Evolutionary conservation across 1,139 yeast genomes (phyloP).

Genomic region (Yamadazyma pseudoaaseri): DNA sequence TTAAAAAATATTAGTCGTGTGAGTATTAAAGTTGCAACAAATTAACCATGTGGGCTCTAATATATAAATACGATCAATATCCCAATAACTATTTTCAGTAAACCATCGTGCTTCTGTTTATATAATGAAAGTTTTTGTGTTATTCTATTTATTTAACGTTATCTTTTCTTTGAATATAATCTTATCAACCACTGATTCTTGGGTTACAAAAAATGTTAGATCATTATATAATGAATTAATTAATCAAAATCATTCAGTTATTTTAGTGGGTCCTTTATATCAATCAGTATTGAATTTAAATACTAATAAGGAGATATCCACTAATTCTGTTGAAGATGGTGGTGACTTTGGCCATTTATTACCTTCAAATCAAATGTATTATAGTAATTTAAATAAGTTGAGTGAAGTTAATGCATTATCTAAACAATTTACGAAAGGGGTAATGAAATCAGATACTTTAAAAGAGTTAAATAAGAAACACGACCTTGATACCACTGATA

Average conservation of each 20-base stretch:
- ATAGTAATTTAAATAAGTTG: slow-evolving; percentile 18
- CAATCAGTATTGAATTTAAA: slow-evolving; percentile 10
- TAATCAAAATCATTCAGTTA: slow-evolving; percentile 29
- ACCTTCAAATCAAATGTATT: slow-evolving; percentile 32
- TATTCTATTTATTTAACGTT: too few species aligned
- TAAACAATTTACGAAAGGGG: slow-evolving; percentile 15
- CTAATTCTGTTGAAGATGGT: slow-evolving; percentile 18
- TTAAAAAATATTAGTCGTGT: too few species aligned
- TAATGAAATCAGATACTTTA: slow-evolving; percentile 14
- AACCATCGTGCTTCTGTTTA: too few species aligned
- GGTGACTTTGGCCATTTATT: slow-evolving; percentile 39
- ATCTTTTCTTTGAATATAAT: slow-evolving; percentile 25
- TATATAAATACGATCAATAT: too few species aligned
- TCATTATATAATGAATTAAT: slow-evolving; percentile 25
- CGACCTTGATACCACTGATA: slow-evolving; percentile 5
- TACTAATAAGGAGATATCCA: slow-evolving; percentile 4
- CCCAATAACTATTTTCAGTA: too few species aligned
- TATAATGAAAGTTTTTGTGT: slow-evolving; percentile 2
- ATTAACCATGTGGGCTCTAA: too few species aligned
- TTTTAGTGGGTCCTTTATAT: slow-evolving; percentile 33
- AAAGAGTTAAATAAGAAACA: slow-evolving; percentile 5
- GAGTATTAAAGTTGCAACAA: too few species aligned
- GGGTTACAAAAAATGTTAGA: slow-evolving; percentile 39
- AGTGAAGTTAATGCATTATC: slow-evolving; percentile 15
- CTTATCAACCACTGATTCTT: slow-evolving; percentile 36